These are phyloP conservation scores for Viridothelium virens DNA, from an alignment of 495 filamentous ascomycete species.

Conservation along the genomic window DNA sequence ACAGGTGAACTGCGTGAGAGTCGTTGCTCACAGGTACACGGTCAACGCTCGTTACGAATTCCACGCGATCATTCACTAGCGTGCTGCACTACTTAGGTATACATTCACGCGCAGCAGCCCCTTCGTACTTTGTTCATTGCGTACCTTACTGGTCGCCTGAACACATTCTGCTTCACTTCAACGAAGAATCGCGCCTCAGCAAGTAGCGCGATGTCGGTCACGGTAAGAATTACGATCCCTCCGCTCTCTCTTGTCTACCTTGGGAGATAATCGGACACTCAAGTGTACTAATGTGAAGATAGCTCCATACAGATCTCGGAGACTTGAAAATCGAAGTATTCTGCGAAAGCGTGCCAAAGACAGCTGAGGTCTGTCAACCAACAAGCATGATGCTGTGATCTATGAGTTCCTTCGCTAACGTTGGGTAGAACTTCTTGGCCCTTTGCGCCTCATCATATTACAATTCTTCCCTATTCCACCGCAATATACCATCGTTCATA, in stretches of 20 bases:
- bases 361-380: slow-evolving; percentile 47
- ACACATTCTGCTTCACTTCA: no score
- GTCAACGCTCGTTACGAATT: no score
- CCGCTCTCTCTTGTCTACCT: background rate
- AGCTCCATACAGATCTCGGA: slow-evolving; percentile 83
- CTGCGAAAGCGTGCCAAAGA: slow-evolving; percentile 88
- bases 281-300: slow-evolving; percentile 26
- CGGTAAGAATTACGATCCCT: slow-evolving; percentile 22
- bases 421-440: slow-evolving; percentile 80
- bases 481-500: slow-evolving; percentile 82
- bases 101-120: no score
- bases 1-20: no score
- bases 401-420: background rate
- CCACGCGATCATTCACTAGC: no score
- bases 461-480: slow-evolving; percentile 83
- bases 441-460: slow-evolving; percentile 87
- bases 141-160: no score
- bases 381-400: slow-evolving; percentile 33
- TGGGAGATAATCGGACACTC: no score
- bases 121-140: no score
- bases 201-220: slow-evolving; percentile 10
- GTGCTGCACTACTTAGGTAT: no score
- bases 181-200: no score
- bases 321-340: slow-evolving; percentile 95
- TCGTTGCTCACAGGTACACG: no score